phyloP scores from a whole-genome alignment of 2,329 filamentous ascomycete genomes.

The Venturia nashicola region DNA sequence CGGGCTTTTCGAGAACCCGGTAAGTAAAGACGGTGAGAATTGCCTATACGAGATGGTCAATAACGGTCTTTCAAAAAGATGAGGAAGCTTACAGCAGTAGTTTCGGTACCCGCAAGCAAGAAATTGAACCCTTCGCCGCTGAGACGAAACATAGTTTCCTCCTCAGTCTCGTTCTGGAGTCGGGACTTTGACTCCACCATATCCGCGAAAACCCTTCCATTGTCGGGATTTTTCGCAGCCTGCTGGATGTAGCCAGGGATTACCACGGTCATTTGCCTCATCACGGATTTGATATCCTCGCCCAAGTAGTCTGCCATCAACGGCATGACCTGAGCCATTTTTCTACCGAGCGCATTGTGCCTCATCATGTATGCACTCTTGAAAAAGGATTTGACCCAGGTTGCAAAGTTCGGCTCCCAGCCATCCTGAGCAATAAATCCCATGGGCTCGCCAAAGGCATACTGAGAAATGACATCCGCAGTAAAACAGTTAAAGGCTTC shows the following conservation, averaged over 20 bases:
- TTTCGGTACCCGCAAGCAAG: slow-evolving; percentile 11
- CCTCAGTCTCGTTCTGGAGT: not conserved
- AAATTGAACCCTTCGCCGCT: slow-evolving; percentile 11
- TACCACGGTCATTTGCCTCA: not conserved
- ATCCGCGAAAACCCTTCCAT: not conserved
- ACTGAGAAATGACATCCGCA: slow-evolving; percentile 17
- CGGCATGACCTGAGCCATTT: slow-evolving; percentile 2
- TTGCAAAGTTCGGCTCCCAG: slow-evolving; percentile 14
- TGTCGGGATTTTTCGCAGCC: not conserved
- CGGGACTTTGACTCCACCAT: not conserved
- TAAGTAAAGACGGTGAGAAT: slow-evolving; percentile 12
- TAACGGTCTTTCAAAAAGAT: not conserved
- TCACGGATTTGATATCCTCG: not conserved
- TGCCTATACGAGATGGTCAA: not conserved
- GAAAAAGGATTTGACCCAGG: slow-evolving; percentile 9
- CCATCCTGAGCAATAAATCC: slow-evolving; percentile 14
- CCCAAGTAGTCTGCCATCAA: slow-evolving; percentile 1
- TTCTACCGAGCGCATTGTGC: not conserved
- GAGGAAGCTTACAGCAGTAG: slow-evolving; percentile 7
- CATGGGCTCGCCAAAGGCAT: slow-evolving; percentile 15
- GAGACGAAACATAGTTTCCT: slow-evolving; percentile 3
- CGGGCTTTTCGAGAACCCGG: slow-evolving; percentile 12
- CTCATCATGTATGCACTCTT: not conserved
- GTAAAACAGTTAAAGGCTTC: slow-evolving; percentile 15
- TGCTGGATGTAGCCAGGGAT: not conserved